Evolutionary conservation across 176 grass and related monocot species (phyloP).

Genomic region (Phoenix roebelenii): DNA sequence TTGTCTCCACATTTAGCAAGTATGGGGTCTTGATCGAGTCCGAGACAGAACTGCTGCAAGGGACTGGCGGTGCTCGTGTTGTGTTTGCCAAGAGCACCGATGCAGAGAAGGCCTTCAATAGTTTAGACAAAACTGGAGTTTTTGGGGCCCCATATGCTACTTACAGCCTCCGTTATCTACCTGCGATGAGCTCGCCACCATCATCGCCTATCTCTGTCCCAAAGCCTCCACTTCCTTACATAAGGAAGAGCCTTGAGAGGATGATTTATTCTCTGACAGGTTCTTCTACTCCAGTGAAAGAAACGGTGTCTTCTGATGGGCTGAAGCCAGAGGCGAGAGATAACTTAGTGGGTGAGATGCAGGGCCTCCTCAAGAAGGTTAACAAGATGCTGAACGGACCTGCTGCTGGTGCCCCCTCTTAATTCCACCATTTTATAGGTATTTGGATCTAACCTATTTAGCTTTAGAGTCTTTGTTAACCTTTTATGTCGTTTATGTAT

Average conservation of each 20-base stretch:
- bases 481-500: too few species aligned
- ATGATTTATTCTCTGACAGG: conserved; percentile 57
- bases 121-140: conserved; percentile 26
- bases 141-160: conserved; percentile 52
- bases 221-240: conserved; percentile 44
- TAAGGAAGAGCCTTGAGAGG: conserved; percentile 77
- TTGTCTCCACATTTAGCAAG: conserved; percentile 40
- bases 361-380: conserved; percentile 61
- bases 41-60: conserved; percentile 28
- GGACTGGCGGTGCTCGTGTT: conserved; percentile 25
- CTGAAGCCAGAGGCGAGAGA: conserved; percentile 19
- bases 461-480: too few species aligned
- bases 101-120: conserved; percentile 39
- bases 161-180: conserved; percentile 27
- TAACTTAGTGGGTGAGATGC: conserved; percentile 59
- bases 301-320: background rate
- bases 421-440: background rate
- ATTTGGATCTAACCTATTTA: too few species aligned
- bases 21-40: conserved; percentile 50
- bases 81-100: conserved; percentile 46
- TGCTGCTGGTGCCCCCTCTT: conserved; percentile 21
- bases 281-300: conserved; percentile 18
- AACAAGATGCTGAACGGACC: conserved; percentile 30
- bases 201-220: conserved; percentile 3
- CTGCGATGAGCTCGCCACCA: conserved; percentile 9